Evolutionary conservation across 352 stramenopile genomes (phyloP), one percentile per base, ranked within the genome.

Genomic region (Phytophthora citricola): DNA sequence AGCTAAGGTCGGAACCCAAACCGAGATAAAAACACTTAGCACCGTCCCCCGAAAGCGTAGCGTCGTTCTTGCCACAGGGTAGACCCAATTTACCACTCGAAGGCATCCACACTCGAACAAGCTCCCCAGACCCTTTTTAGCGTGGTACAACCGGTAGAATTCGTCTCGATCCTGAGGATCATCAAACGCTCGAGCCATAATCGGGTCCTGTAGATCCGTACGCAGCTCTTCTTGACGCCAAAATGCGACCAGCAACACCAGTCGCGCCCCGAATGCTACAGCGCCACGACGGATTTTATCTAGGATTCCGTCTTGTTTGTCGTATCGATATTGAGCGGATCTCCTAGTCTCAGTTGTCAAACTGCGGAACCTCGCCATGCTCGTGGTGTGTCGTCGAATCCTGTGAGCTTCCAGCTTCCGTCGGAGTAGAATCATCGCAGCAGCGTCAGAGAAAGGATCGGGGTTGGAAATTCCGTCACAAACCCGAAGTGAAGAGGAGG

Each of bases 31-130:
- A 9, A 62, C 27, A 27, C 63, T 71, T 6, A 71, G 10, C 2
- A 79, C n/a, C 15, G 69, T 76, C 1, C 81, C 3, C 44, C 59
- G 7, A 86, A 2, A 8, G 71, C 71, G 34, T 86, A 90, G 5
- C 43, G 24, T 22, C 62, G 74, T 40, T 69, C 67, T 51, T 90
- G 78, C 81, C 79, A 90, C 5, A 88, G 48, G 44, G 56, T 8
- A 88, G 55, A 2, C 81, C 78, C 10, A 90, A 38, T 38, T 73
- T 83, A 44, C 81, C 81, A 46, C 77, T 88, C 32, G 85, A 76
- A 1, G 78, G 74, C 81, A 90, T 90, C 81, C 78, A 90, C 1
- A 88, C 74, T 24, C 76, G 76, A 9, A 80, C 54, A 3, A 90
- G 58, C 46, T 90, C 78, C 20, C 57, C 0, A 78, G 41, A 0